These are phyloP conservation scores for Colletotrichum falcatum DNA, from an alignment of 2,329 filamentous ascomycete species.

Conservation along the genomic window DNA sequence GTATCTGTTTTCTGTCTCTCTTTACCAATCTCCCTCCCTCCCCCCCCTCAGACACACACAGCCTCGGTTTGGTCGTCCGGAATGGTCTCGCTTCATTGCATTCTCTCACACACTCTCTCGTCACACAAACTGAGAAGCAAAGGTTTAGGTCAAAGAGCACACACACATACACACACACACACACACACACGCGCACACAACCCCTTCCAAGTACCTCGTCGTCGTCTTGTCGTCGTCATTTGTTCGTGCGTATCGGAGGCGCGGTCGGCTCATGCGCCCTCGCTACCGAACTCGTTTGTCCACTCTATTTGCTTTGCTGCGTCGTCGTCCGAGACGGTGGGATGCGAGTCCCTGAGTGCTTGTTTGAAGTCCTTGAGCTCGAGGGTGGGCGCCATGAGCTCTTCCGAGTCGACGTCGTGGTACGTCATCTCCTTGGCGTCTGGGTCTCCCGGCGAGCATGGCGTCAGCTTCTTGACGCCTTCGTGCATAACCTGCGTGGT, in stretches of 20 bases:
- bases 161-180: background rate
- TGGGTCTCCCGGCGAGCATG: constrained; percentile 91
- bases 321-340: constrained; percentile 91
- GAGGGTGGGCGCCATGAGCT: constrained; percentile 87
- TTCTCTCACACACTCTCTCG: background rate
- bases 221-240: background rate
- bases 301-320: constrained; percentile 87
- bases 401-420: constrained; percentile 85
- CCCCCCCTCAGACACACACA: background rate
- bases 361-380: constrained; percentile 93
- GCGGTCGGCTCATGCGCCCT: constrained; percentile 72
- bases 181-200: no score
- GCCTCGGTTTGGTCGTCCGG: background rate
- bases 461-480: constrained; percentile 77
- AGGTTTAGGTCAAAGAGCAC: background rate
- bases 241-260: background rate
- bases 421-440: constrained; percentile 94
- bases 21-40: no score
- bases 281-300: constrained; percentile 96
- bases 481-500: constrained; percentile 77
- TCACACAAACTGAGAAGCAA: background rate
- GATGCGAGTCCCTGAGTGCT: constrained; percentile 87
- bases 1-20: background rate
- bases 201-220: background rate
- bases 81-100: constrained; percentile 18